Conservation (phyloP, 2,329 filamentous ascomycete genomes). For the Monascus ruber region DNA sequence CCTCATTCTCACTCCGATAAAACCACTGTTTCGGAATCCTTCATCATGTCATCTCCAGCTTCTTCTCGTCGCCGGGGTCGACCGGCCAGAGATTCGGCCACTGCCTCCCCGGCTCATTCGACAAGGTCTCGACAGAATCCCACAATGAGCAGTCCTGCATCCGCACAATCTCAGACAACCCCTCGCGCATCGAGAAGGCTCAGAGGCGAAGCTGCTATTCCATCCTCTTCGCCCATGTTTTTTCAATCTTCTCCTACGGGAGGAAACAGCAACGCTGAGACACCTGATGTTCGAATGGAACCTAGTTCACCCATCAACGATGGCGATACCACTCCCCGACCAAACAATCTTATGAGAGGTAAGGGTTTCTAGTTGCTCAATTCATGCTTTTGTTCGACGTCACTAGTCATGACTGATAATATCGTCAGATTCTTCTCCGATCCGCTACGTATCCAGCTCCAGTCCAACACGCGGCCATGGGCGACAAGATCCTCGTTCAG, state of each 20-base stretch:
- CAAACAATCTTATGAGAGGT: slow-evolving; percentile 27
- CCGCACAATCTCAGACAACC: slow-evolving; percentile 26
- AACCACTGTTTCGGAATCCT: background rate
- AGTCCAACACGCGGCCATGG: slow-evolving; percentile 57
- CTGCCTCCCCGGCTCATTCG: slow-evolving; percentile 27
- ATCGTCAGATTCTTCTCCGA: slow-evolving; percentile 71
- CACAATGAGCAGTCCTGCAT: slow-evolving; percentile 20
- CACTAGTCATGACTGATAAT: slow-evolving; percentile 6
- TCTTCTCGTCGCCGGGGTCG: slow-evolving; percentile 30
- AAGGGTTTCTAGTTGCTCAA: slow-evolving; percentile 5
- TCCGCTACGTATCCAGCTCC: slow-evolving; percentile 82
- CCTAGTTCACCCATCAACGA: slow-evolving; percentile 40
- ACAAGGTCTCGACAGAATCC: slow-evolving; percentile 21
- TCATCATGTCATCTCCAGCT: slow-evolving; percentile 33
- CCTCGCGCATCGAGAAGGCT: slow-evolving; percentile 36
- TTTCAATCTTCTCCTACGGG: slow-evolving; percentile 53
- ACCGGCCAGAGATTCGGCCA: slow-evolving; percentile 27
- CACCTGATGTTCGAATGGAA: slow-evolving; percentile 31
- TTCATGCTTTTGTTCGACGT: background rate
- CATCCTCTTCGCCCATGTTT: slow-evolving; percentile 71
- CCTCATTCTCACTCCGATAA: background rate
- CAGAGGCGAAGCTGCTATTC: slow-evolving; percentile 27
- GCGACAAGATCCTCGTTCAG: slow-evolving; percentile 50
- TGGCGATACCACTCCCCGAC: slow-evolving; percentile 33
- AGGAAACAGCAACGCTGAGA: slow-evolving; percentile 29